Conservation (phyloP, 2,329 filamentous ascomycete species). For the Chrysosporium keratinophilum region DNA sequence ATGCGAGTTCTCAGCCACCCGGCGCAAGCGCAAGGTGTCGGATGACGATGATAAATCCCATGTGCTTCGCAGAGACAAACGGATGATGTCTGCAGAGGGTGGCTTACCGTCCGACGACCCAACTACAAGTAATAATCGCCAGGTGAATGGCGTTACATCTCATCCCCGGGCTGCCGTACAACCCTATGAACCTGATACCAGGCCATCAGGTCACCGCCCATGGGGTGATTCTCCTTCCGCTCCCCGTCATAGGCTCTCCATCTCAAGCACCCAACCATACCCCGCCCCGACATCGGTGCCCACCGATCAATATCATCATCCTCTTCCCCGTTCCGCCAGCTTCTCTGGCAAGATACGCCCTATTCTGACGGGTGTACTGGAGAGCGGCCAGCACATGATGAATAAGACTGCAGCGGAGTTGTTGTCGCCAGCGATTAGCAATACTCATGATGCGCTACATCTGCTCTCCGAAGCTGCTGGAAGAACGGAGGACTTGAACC, state of each 20-base stretch:
- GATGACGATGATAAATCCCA: conserved; percentile 39
- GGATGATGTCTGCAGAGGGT: conserved; percentile 44
- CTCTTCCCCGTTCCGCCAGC: conserved; percentile 4
- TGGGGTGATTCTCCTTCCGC: conserved; percentile 13
- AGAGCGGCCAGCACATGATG: conserved; percentile 49
- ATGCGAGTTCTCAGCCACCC: conserved; percentile 91
- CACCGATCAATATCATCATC: conserved; percentile 7
- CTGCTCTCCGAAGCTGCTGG: conserved; percentile 75
- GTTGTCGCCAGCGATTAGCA: conserved; percentile 63
- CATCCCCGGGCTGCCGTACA: conserved; percentile 10
- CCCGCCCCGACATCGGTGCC: conserved; percentile 14
- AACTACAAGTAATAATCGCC: conserved; percentile 11
- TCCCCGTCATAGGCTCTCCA: conserved; percentile 10
- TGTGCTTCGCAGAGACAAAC: conserved; percentile 35
- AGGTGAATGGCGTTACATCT: conserved; percentile 14
- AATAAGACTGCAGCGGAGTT: conserved; percentile 51
- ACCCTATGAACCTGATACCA: conserved; percentile 11
- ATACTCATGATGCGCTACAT: conserved; percentile 84
- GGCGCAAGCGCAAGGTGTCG: conserved; percentile 75
- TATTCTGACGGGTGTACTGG: conserved; percentile 20
- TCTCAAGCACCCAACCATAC: conserved; percentile 8
- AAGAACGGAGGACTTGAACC: conserved; percentile 40
- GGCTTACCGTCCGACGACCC: conserved; percentile 12
- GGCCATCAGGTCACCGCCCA: conserved; percentile 10
- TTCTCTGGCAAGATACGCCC: conserved; percentile 12